Evolutionary conservation across 179 eudicot genomes (phyloP).

Genomic region (Silene noctiflora): DNA sequence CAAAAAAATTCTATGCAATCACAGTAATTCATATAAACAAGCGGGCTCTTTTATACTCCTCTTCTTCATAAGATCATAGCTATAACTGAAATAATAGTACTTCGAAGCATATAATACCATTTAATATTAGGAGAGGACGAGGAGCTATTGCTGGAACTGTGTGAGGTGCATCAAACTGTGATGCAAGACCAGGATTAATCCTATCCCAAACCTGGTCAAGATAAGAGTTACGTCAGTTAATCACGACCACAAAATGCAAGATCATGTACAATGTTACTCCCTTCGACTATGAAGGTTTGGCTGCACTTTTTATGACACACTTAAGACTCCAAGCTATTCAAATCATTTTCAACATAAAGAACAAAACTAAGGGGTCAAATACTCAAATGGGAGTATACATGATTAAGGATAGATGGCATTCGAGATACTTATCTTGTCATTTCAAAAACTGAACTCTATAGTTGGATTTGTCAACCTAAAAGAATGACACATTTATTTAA

Average conservation of each 20-base stretch:
- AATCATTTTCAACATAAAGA: neutral
- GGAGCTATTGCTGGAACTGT: slow-evolving; percentile 75
- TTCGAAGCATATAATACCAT: slow-evolving; percentile 47
- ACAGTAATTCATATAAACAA: too few relatives aligned
- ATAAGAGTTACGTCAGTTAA: slow-evolving; percentile 1
- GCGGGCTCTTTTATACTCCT: too few relatives aligned
- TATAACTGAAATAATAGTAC: neutral
- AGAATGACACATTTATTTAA: neutral
- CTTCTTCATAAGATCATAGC: neutral
- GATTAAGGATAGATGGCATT: neutral
- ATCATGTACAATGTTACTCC: neutral
- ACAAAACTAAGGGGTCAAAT: too few relatives aligned
- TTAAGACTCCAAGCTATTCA: neutral
- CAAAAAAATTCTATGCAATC: too few relatives aligned
- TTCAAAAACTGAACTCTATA: neutral
- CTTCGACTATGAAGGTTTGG: neutral
- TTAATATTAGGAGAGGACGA: slow-evolving; percentile 79
- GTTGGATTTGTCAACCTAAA: neutral
- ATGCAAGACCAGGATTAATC: slow-evolving; percentile 86
- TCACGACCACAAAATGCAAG: neutral
- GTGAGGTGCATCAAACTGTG: slow-evolving; percentile 79
- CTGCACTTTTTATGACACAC: neutral
- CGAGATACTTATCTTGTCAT: neutral
- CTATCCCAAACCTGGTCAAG: slow-evolving; percentile 78
- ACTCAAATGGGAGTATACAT: too few relatives aligned